These are phyloP conservation scores for Trichoderma arundinaceum DNA, from an alignment of 2,329 filamentous ascomycete genomes.

Conservation along the genomic window DNA sequence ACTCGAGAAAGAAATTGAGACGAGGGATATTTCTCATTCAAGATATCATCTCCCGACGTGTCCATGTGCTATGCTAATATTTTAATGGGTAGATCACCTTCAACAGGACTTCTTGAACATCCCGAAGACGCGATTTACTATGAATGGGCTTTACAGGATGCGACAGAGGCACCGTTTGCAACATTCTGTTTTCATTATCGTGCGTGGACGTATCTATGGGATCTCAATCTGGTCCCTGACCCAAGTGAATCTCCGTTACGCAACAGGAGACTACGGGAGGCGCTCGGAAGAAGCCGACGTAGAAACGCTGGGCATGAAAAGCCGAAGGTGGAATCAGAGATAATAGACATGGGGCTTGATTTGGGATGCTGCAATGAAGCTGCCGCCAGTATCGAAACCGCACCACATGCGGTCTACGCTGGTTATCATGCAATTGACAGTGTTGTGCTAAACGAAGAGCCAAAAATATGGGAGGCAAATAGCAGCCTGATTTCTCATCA, in stretches of 20 bases:
- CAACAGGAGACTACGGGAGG: neutral
- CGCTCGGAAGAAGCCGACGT: neutral
- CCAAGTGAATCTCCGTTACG: constrained; percentile 18
- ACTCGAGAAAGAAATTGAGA: neutral
- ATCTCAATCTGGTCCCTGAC: constrained; percentile 55
- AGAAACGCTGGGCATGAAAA: neutral
- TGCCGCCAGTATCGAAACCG: neutral
- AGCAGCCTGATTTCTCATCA: neutral
- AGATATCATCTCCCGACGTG: too few species aligned
- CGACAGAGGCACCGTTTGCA: constrained; percentile 58
- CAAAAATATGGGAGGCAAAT: neutral
- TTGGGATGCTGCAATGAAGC: neutral
- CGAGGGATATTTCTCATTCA: neutral
- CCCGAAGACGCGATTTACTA: constrained; percentile 59
- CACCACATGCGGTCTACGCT: too few species aligned
- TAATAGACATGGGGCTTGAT: neutral
- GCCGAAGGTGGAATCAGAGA: neutral
- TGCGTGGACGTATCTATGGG: constrained; percentile 55
- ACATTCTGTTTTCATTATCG: constrained; percentile 64
- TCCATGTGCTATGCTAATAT: neutral
- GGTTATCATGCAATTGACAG: neutral
- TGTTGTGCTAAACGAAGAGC: neutral
- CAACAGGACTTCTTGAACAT: constrained; percentile 57
- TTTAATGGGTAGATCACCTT: constrained; percentile 53
- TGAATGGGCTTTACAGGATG: constrained; percentile 58